These are phyloP conservation scores for Nakaseomyces kungkrabaensis DNA, from an alignment of 1,139 yeast genomes.

Conservation along the genomic window DNA sequence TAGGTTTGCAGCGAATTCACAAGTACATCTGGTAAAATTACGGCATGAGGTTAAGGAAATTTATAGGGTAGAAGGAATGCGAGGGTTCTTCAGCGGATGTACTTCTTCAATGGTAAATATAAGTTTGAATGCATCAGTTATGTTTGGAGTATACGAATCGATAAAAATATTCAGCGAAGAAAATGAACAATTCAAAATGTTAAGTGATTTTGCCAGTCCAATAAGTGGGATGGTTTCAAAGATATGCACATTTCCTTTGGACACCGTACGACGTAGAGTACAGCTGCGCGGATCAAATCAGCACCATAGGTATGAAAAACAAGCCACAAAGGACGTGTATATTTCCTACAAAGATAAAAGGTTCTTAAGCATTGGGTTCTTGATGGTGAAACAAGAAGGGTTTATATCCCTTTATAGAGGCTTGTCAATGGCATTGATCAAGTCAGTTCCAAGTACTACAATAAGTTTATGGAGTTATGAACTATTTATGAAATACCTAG, in stretches of 20 bases:
- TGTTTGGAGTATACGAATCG: constrained; percentile 57
- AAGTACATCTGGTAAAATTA: constrained; percentile 12
- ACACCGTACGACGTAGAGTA: constrained; percentile 66
- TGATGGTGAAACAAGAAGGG: constrained; percentile 49
- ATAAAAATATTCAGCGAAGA: constrained; percentile 14
- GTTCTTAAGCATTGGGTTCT: constrained; percentile 26
- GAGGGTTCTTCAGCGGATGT: constrained; percentile 57
- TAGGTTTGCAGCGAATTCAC: constrained; percentile 55
- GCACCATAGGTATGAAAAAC: constrained; percentile 20
- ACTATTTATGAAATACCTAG: constrained; percentile 21
- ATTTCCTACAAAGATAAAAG: constrained; percentile 15
- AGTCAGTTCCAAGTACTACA: constrained; percentile 78
- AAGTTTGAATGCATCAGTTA: constrained; percentile 55
- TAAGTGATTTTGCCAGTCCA: constrained; percentile 63
- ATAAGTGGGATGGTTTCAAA: constrained; percentile 71
- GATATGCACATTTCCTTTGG: constrained; percentile 72
- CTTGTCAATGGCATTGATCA: constrained; percentile 52
- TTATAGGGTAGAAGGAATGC: constrained; percentile 38
- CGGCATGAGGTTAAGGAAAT: constrained; percentile 36
- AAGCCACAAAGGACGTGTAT: constrained; percentile 16
- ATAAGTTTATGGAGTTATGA: constrained; percentile 70
- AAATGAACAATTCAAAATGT: constrained; percentile 21
- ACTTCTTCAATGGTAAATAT: constrained; percentile 54
- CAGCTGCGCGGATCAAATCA: constrained; percentile 47
- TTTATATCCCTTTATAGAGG: constrained; percentile 65